Percentiles rank a stretch among this genome's conserved stretches.
Conservation (phyloP, 2,329 filamentous ascomycete species). For the Cladosporium sp. region DNA sequence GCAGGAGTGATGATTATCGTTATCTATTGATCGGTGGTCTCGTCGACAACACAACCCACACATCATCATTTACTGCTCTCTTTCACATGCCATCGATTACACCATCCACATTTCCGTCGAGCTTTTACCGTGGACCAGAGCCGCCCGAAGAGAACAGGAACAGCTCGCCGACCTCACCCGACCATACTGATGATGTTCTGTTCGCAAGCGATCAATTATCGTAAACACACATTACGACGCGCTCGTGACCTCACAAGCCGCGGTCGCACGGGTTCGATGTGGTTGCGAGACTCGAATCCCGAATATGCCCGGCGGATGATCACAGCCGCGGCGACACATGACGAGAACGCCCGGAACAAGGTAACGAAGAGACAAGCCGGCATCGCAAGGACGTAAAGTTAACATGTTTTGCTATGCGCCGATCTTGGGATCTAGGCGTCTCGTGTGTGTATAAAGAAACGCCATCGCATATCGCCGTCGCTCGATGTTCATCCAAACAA, state of each 20-base stretch:
- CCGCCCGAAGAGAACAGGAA: neutral
- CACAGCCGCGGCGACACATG: neutral
- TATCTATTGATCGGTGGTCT: rapidly evolving
- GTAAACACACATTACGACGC: neutral
- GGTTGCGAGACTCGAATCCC: neutral
- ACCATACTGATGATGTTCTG: neutral
- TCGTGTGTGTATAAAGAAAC: neutral
- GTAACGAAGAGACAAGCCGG: neutral
- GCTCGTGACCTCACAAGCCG: slow-evolving; percentile 4
- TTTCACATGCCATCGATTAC: neutral
- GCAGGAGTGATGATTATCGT: neutral
- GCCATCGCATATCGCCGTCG: neutral
- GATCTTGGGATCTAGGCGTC: slow-evolving; percentile 1
- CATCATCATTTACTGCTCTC: neutral
- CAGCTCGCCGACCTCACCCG: slow-evolving; percentile 7
- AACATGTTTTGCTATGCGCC: neutral
- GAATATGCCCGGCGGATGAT: slow-evolving; percentile 7
- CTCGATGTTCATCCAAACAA: neutral
- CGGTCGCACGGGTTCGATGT: slow-evolving; percentile 1
- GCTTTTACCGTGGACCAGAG: neutral
- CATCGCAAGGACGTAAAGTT: neutral
- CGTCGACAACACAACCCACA: neutral
- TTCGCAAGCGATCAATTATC: slow-evolving; percentile 8
- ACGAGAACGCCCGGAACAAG: neutral
- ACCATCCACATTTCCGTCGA: neutral